These are phyloP conservation scores for Leucocoprinus leucothites DNA, from an alignment of 768 basidiomycete genomes.

Conservation along the genomic window DNA sequence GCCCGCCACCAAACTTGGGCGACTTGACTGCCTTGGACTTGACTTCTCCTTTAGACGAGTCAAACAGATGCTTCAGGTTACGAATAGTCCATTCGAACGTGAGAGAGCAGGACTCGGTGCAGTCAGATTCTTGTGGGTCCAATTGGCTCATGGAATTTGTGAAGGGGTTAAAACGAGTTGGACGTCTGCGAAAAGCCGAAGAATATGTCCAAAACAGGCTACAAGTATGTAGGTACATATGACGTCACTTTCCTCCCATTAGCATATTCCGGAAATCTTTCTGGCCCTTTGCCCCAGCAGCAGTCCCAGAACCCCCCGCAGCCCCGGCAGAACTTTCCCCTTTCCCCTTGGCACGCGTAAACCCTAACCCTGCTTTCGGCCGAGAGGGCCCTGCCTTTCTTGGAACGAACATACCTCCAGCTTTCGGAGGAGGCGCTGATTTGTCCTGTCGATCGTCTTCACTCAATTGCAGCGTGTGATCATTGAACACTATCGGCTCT, in stretches of 20 bases:
- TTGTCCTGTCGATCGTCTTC: slow-evolving; percentile 45
- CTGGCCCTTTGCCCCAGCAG: slow-evolving; percentile 52
- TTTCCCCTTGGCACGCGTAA: slow-evolving; percentile 25
- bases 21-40: slow-evolving; percentile 81
- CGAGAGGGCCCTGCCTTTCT: slow-evolving; percentile 56
- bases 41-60: slow-evolving; percentile 71
- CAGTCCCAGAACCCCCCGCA: slow-evolving; percentile 17
- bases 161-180: not conserved
- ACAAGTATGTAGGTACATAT: not conserved
- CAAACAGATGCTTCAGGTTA: slow-evolving; percentile 70
- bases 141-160: slow-evolving; percentile 3
- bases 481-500: slow-evolving; percentile 72
- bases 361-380: slow-evolving; percentile 71
- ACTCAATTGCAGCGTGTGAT: slow-evolving; percentile 51
- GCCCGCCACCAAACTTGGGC: slow-evolving; percentile 68
- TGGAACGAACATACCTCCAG: slow-evolving; percentile 63
- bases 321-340: slow-evolving; percentile 4
- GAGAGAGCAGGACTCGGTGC: slow-evolving; percentile 51
- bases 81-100: slow-evolving; percentile 79
- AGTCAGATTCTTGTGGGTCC: slow-evolving; percentile 27
- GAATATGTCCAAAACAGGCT: not conserved
- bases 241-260: slow-evolving; percentile 18
- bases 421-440: slow-evolving; percentile 31
- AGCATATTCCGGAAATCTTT: slow-evolving; percentile 89
- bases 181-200: not conserved